Evolutionary conservation across 208 protist genomes (phyloP).

Genomic region (Leishmania amazonensis): DNA sequence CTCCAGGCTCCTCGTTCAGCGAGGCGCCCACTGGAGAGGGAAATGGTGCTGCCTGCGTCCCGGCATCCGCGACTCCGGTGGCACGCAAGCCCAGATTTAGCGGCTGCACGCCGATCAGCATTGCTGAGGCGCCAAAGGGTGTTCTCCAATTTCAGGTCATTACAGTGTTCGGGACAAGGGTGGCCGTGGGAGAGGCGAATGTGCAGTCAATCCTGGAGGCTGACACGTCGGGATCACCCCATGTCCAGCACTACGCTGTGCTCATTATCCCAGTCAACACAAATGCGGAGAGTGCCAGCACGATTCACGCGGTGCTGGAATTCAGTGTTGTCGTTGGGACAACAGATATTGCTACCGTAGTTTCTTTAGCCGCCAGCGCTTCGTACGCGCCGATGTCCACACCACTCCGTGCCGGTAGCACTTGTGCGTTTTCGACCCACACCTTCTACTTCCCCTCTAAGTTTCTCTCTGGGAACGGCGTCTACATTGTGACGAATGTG

Average conservation of each 20-base stretch:
- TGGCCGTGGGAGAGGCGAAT: conserved; percentile 22
- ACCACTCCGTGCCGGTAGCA: conserved; percentile 5
- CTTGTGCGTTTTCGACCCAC: conserved; percentile 44
- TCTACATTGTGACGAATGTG: conserved; percentile 74
- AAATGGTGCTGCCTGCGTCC: neutral
- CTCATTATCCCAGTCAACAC: conserved; percentile 17
- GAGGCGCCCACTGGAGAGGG: neutral
- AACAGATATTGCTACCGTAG: conserved; percentile 14
- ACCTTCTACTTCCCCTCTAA: conserved; percentile 56
- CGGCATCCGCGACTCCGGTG: neutral
- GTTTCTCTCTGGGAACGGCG: conserved; percentile 47
- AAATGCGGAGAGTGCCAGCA: conserved; percentile 19
- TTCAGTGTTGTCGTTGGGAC: conserved; percentile 35
- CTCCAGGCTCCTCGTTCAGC: neutral
- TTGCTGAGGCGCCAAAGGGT: conserved; percentile 19
- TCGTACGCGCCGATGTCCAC: conserved; percentile 16
- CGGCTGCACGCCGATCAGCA: conserved; percentile 33
- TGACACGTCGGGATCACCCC: conserved; percentile 10
- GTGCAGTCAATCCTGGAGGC: conserved; percentile 18
- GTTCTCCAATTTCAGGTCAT: conserved; percentile 29
- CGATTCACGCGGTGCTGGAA: conserved; percentile 46
- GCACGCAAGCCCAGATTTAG: conserved; percentile 13
- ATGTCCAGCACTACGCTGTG: conserved; percentile 41
- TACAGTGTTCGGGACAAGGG: conserved; percentile 20
- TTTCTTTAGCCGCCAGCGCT: conserved; percentile 15